Evolutionary conservation across 1,139 yeast species (phyloP).

Genomic region (Pichia sp.): DNA sequence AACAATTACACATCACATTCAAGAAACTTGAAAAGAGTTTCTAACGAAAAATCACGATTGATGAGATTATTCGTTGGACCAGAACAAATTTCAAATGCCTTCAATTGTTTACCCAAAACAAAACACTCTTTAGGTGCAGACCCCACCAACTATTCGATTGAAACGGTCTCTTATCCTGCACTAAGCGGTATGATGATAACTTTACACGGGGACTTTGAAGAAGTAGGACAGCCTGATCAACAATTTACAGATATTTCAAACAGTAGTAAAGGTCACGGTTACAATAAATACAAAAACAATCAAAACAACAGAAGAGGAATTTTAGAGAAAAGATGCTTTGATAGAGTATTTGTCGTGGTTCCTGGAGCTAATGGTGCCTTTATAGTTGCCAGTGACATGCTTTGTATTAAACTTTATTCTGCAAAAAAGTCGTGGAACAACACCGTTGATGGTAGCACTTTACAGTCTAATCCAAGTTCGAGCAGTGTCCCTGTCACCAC

Average conservation of each 20-base stretch:
- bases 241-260: conserved; percentile 18
- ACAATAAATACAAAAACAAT: conserved; percentile 12
- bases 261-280: conserved; percentile 19
- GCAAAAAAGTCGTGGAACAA: conserved; percentile 55
- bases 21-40: conserved; percentile 69
- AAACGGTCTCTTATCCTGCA: conserved; percentile 66
- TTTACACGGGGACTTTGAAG: conserved; percentile 82
- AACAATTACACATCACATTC: conserved; percentile 66
- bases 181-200: conserved; percentile 72
- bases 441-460: neutral
- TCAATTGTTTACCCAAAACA: conserved; percentile 68
- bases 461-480: neutral
- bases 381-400: conserved; percentile 79
- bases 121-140: conserved; percentile 61
- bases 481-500: neutral
- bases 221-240: conserved; percentile 38
- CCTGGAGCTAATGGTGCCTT: conserved; percentile 68
- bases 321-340: conserved; percentile 73
- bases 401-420: conserved; percentile 61
- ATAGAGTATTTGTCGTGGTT: conserved; percentile 74
- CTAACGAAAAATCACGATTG: conserved; percentile 52
- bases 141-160: conserved; percentile 71
- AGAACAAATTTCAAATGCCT: conserved; percentile 56
- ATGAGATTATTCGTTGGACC: conserved; percentile 67
- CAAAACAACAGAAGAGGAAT: conserved; percentile 33